Percentiles rank a stretch among this genome's conserved stretches.
These are phyloP conservation scores for Aspergillus homomorphus DNA, from an alignment of 495 filamentous ascomycete species.

Conservation along the genomic window DNA sequence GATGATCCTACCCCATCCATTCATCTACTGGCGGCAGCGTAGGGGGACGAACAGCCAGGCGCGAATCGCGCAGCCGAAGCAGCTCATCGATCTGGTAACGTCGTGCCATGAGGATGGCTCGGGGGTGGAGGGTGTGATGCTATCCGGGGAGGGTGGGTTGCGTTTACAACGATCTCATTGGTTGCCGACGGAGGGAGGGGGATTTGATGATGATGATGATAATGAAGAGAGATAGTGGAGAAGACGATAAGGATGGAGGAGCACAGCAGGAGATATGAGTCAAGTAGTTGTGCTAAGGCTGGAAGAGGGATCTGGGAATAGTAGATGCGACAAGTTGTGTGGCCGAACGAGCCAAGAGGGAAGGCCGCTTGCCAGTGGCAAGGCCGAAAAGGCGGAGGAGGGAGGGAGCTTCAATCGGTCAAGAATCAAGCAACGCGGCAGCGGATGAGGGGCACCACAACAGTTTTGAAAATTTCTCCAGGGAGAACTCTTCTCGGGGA, in stretches of 20 bases:
- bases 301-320: background rate
- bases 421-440: constrained; percentile 16
- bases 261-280: background rate
- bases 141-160: constrained; percentile 16
- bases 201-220: too few species aligned
- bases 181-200: constrained; percentile 14
- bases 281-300: background rate
- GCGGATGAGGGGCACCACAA: constrained; percentile 23
- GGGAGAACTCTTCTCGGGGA: background rate
- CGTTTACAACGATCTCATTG: constrained; percentile 35
- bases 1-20: constrained; percentile 86
- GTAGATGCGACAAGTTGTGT: background rate
- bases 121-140: constrained; percentile 26
- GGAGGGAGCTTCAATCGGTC: constrained; percentile 29
- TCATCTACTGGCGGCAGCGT: constrained; percentile 85
- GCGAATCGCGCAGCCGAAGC: constrained; percentile 72
- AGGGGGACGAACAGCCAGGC: constrained; percentile 77
- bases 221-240: background rate
- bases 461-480: background rate
- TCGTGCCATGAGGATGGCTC: constrained; percentile 47
- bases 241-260: constrained; percentile 6
- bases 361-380: constrained; percentile 23
- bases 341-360: background rate
- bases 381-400: constrained; percentile 25
- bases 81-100: constrained; percentile 82